These are phyloP conservation scores for Babesia ovata DNA, from an alignment of 169 alveolate genomes.

Conservation along the genomic window DNA sequence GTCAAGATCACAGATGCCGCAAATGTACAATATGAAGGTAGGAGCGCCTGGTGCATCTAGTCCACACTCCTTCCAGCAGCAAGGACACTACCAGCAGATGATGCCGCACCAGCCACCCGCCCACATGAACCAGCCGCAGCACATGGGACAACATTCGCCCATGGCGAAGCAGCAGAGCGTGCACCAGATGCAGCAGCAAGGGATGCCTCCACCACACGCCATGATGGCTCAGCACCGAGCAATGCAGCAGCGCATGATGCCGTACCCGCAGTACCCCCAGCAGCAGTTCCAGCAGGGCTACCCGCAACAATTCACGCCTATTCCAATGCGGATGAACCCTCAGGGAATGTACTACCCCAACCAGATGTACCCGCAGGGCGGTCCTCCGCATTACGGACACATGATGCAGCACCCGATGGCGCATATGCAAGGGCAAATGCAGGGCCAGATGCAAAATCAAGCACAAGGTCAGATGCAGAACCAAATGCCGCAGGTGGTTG, in stretches of 20 bases:
- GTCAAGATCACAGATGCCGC: constrained; percentile 32
- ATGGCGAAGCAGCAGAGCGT: constrained; percentile 43
- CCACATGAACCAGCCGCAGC: constrained; percentile 30
- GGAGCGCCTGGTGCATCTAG: constrained; percentile 50
- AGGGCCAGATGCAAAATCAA: background rate
- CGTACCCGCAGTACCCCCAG: constrained; percentile 41
- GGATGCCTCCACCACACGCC: constrained; percentile 34
- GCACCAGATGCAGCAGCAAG: constrained; percentile 42
- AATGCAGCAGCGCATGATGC: constrained; percentile 29
- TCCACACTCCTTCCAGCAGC: constrained; percentile 64
- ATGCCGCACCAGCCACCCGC: constrained; percentile 31
- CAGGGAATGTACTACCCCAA: constrained; percentile 50
- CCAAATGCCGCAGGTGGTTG: background rate
- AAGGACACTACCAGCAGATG: constrained; percentile 28
- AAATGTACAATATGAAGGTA: constrained; percentile 57
- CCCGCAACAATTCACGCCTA: constrained; percentile 17
- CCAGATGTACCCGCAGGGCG: constrained; percentile 45
- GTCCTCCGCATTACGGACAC: constrained; percentile 28
- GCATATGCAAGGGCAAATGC: constrained; percentile 25
- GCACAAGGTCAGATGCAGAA: constrained; percentile 15
- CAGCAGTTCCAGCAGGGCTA: constrained; percentile 23
- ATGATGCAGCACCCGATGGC: constrained; percentile 51
- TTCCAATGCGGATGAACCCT: constrained; percentile 35
- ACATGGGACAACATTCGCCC: constrained; percentile 54
- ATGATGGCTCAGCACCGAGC: constrained; percentile 47